Base-by-base conservation (phyloP, 305 asterid species). In the Fraxinus paxiana region DNA sequence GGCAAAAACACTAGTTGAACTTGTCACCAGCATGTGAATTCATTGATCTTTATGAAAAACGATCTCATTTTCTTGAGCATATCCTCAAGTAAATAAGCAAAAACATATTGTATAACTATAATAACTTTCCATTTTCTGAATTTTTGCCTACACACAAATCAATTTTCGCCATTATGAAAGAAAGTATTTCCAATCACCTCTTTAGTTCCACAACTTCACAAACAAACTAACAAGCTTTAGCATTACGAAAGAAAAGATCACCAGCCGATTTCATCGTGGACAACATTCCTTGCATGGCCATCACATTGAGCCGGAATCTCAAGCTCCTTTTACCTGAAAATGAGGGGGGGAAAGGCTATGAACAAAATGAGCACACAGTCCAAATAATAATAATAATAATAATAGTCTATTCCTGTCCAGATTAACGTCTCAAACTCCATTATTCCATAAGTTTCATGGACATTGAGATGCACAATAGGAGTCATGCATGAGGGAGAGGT, bases 261-360 rank as follows among this genome's bases (percentile, higher is more conserved):
- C 74, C 41, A 28, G 41, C 41, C n/a, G 22, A 67, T 67, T 48
- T 67, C 20, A 67, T 61, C n/a, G 18, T 28, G 77, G 33, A 67
- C 70, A 78, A 5, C 26, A 71, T 77, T 82, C 77, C 54, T 35
- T 13, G 59, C 2, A 48, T 74, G 73, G 81, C 86, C 76, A 76
- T 82, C 85, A 48, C 77, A 65, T 79, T n/a, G 65, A 83, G 75
- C 83, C 81, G 78, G 73, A 63, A 73, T 76, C 82, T 85, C 82
- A 74, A 80, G 83, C 87, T 80, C 82, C 91, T 77, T 85, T 86
- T 84, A 85, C 82, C 91, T 88, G 88, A 80, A 88, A 82, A 81
- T 61, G 6, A n/a, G 24, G 24, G 24, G 20, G 17, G 54, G 56
- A 46, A 18, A 35, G 34, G 30, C 63, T 51, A 51, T 51, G 41